Evolutionary conservation across 345 rosid species (phyloP).

Genomic region (Salix purpurea): DNA sequence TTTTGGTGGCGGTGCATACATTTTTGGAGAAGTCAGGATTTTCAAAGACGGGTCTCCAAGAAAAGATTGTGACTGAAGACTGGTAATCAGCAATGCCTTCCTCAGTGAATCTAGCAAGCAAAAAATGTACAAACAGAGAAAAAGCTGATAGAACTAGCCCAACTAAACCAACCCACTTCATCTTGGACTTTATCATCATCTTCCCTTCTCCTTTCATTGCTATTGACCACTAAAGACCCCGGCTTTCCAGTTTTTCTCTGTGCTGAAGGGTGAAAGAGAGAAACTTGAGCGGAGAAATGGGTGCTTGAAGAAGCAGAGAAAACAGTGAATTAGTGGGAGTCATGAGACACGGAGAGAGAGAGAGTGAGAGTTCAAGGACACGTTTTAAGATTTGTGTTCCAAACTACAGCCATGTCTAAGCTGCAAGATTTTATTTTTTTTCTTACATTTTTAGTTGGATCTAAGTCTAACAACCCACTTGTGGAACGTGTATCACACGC

Average conservation of each 20-base stretch:
- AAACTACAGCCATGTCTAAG: not conserved
- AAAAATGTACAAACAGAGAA: constrained; percentile 71
- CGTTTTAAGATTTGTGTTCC: constrained; percentile 5
- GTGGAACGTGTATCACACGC: constrained; percentile 1
- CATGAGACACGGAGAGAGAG: constrained; percentile 9
- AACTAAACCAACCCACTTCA: constrained; percentile 82
- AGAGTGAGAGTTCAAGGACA: not conserved
- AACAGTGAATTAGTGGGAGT: constrained; percentile 1
- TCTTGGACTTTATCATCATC: constrained; percentile 60
- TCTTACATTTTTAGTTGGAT: not conserved
- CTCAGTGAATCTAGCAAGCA: constrained; percentile 79
- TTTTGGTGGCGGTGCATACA: constrained; percentile 25
- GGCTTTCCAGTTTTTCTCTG: not conserved
- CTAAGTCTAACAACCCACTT: not conserved
- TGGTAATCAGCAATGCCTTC: constrained; percentile 71
- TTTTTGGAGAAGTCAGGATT: constrained; percentile 41
- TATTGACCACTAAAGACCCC: not conserved
- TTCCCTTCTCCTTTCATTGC: constrained; percentile 80
- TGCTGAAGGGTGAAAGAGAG: not conserved
- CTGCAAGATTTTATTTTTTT: constrained; percentile 9
- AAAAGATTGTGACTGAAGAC: constrained; percentile 79
- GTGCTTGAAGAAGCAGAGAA: constrained; percentile 7
- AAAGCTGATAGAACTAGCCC: constrained; percentile 71
- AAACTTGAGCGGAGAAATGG: not conserved
- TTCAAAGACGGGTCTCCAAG: constrained; percentile 94